Base-by-base conservation (phyloP, 805 yeast species). In the Saccharomycopsis schoenii region DNA sequence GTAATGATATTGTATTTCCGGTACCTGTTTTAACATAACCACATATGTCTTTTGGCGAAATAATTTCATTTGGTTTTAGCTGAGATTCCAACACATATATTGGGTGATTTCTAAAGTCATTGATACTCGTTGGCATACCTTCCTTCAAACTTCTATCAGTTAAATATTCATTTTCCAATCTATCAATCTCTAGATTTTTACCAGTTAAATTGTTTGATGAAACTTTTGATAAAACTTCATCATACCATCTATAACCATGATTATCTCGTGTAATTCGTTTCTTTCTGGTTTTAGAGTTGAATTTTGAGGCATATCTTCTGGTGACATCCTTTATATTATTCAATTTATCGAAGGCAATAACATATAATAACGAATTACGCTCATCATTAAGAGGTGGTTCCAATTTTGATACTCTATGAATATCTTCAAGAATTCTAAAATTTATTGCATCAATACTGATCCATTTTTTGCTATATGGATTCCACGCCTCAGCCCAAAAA, bases 401-500 rank as follows among this genome's bases (percentile, higher is more conserved):
- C 19, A 89, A 76, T 58, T 78, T 78, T 41, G 84, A 78, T 62
- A 76, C 79, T 12, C 81, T 74, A 60, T 80, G 71, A 69, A 86
- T 80, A 40, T 81, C 76, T 70, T 89, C 96, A 47, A 89, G 81
- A 9, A 79, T 71, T 60, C 81, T 72, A 60, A 85, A 79, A 36
- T 85, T 84, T 0, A 85, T 74, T 0, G 97, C 94, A 68, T 94
- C 99, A 1, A 91, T 77, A 1, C 96, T 82, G n/a, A 91, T 79
- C 96, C 97, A 93, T 57, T 78, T 81, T 62, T 83, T 79, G 4
- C 83, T 73, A 61, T 79, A 82, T 58, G 80, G 80, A 69, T 93
- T 92, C 96, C 96, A 93, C 0, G 88, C 97, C 70, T 94, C 99
- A 24, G 84, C 84, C 99, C 99, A 94, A 68, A 86, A 91, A 0